Evolutionary conservation across 164 flowering plant species (phyloP).

Genomic region (Saururus chinensis): DNA sequence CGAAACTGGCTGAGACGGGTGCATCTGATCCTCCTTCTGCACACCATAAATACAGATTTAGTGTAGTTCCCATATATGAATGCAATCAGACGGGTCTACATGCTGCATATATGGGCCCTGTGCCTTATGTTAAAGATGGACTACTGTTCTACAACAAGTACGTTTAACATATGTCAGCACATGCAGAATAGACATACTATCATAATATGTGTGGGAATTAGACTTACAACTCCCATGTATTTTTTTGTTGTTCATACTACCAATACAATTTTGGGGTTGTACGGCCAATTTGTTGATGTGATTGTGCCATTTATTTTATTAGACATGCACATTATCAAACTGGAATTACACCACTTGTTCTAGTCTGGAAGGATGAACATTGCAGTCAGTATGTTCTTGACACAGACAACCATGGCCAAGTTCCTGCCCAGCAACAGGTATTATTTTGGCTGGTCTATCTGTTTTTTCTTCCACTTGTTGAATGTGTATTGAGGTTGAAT

Average conservation of each 20-base stretch:
- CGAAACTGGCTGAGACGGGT: slow-evolving; percentile 80
- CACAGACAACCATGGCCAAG: slow-evolving; percentile 77
- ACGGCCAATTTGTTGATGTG: not conserved
- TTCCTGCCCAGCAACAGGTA: slow-evolving; percentile 88
- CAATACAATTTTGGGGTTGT: not conserved
- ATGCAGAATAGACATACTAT: not conserved
- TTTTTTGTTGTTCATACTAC: too few relatives aligned
- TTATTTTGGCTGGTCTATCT: too few relatives aligned
- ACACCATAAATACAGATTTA: slow-evolving; percentile 69
- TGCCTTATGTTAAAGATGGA: slow-evolving; percentile 83
- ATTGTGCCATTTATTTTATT: slow-evolving; percentile 7
- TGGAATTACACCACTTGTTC: slow-evolving; percentile 79
- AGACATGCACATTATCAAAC: slow-evolving; percentile 95
- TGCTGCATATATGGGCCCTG: slow-evolving; percentile 51
- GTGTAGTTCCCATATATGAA: slow-evolving; percentile 56
- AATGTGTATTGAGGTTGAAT: not conserved
- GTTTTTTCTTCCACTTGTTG: too few relatives aligned
- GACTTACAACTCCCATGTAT: not conserved
- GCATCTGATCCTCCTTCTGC: slow-evolving; percentile 72
- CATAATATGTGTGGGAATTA: not conserved
- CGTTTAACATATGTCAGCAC: slow-evolving; percentile 3
- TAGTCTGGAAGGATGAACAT: slow-evolving; percentile 92
- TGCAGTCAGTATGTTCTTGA: slow-evolving; percentile 95
- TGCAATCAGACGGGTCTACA: slow-evolving; percentile 67
- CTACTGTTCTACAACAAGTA: slow-evolving; percentile 87